Percentiles rank a stretch among this genome's conserved stretches.
phyloP scores from a whole-genome alignment of 495 filamentous ascomycete species.

The Arthonia radiata region DNA sequence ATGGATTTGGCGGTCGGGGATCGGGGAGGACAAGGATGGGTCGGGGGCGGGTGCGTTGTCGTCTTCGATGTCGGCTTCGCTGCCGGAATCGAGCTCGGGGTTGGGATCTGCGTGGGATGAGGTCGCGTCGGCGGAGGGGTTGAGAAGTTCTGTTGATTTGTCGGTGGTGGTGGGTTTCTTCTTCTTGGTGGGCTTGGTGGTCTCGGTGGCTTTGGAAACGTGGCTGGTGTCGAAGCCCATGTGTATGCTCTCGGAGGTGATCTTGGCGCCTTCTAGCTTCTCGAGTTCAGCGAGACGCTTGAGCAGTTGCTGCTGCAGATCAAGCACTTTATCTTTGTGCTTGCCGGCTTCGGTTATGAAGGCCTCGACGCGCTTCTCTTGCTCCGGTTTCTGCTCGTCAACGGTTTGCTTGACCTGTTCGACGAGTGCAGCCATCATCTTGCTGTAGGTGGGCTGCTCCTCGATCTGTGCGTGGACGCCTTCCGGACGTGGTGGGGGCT shows the following conservation, averaged over 20 bases:
- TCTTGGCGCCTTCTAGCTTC: slow-evolving; percentile 67
- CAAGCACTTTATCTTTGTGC: slow-evolving; percentile 53
- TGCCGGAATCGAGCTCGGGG: too few species aligned
- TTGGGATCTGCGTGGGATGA: slow-evolving; percentile 35
- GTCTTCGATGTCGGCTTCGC: slow-evolving; percentile 27
- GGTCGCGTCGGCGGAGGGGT: slow-evolving; percentile 9
- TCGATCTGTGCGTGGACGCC: slow-evolving; percentile 51
- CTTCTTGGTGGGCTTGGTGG: slow-evolving; percentile 12
- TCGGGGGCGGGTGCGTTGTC: slow-evolving; percentile 38
- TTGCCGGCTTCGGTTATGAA: slow-evolving; percentile 52
- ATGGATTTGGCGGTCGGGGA: too few species aligned
- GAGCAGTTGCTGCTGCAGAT: slow-evolving; percentile 47
- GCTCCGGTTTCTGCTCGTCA: slow-evolving; percentile 35
- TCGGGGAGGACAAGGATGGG: too few species aligned
- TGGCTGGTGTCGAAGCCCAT: slow-evolving; percentile 75
- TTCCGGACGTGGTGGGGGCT: slow-evolving; percentile 43
- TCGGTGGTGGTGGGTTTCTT: slow-evolving; percentile 5
- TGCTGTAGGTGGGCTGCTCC: slow-evolving; percentile 64
- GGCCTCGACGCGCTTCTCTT: slow-evolving; percentile 37
- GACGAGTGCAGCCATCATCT: slow-evolving; percentile 81
- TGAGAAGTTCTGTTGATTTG: background rate
- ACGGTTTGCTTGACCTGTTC: slow-evolving; percentile 87
- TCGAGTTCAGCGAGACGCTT: slow-evolving; percentile 56
- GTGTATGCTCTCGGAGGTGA: slow-evolving; percentile 78
- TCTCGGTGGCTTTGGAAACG: slow-evolving; percentile 29